Evolutionary conservation across 139 green algal species (phyloP).

Genomic region (Coccomyxa sp.): DNA sequence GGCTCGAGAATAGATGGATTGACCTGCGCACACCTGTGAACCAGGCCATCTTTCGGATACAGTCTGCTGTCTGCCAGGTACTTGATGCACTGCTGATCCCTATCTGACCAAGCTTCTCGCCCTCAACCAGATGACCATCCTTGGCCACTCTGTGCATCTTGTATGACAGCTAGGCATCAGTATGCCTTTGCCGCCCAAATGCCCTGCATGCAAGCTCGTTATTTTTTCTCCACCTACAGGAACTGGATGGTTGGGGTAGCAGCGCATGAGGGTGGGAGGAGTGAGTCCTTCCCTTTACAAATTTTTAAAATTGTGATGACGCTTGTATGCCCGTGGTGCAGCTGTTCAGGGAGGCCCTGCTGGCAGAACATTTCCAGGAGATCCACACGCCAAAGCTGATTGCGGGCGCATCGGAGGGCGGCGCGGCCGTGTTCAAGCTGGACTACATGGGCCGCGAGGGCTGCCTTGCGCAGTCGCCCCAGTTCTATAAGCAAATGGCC

Average conservation of each 20-base stretch:
- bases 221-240: too few relatives aligned
- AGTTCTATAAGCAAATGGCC: slow-evolving; percentile 99
- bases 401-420: slow-evolving; percentile 82
- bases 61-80: slow-evolving; percentile 82
- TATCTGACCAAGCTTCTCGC: too few relatives aligned
- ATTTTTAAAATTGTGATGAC: too few relatives aligned
- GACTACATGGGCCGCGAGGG: slow-evolving; percentile 91
- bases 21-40: slow-evolving; percentile 97
- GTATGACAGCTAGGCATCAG: too few relatives aligned
- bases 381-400: slow-evolving; percentile 97
- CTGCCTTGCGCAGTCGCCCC: slow-evolving; percentile 92
- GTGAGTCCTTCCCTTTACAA: too few relatives aligned
- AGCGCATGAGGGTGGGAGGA: too few relatives aligned
- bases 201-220: too few relatives aligned
- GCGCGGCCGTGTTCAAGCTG: slow-evolving; percentile 87
- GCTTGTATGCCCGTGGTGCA: slow-evolving; percentile 16
- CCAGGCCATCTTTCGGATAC: slow-evolving; percentile 95
- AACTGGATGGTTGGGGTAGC: too few relatives aligned
- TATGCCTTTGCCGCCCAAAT: too few relatives aligned
- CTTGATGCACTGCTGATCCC: background rate
- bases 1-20: slow-evolving; percentile 88
- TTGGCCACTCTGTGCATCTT: too few relatives aligned
- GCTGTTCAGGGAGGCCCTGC: slow-evolving; percentile 83
- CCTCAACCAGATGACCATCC: too few relatives aligned
- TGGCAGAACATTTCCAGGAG: slow-evolving; percentile 80